phyloP scores from a whole-genome alignment of 805 yeast species.

The Grigorovia transvaalensis region DNA sequence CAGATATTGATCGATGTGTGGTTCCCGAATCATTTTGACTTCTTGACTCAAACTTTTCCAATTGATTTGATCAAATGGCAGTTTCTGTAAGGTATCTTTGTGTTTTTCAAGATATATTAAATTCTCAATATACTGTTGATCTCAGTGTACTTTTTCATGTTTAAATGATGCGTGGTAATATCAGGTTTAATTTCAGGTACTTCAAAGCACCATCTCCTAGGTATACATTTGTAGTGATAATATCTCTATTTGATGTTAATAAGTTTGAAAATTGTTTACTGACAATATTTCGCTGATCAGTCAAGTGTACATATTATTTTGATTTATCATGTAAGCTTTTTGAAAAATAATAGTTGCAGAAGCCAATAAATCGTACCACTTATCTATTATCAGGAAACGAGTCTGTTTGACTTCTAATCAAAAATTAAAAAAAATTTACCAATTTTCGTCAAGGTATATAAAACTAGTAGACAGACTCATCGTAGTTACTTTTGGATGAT shows the following conservation, averaged over 20 bases:
- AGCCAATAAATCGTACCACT: no score
- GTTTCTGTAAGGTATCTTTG: no score
- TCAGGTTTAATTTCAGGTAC: conserved; percentile 35
- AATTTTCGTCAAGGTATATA: no score
- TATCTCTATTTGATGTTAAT: no score
- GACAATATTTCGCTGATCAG: conserved; percentile 5
- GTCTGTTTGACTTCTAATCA: no score
- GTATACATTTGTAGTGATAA: conserved; percentile 78
- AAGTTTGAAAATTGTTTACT: no score
- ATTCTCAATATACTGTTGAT: conserved; percentile 29
- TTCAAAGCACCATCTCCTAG: conserved; percentile 51
- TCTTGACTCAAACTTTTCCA: conserved; percentile 1
- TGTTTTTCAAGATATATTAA: conserved; percentile 7
- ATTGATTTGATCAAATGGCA: conserved; percentile 1
- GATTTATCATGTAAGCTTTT: no score
- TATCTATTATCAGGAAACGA: no score
- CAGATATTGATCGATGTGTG: neutral
- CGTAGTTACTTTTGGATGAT: no score
- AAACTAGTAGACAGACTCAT: no score
- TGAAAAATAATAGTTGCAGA: no score
- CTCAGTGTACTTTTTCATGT: conserved; percentile 22
- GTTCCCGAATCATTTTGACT: neutral
- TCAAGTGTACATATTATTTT: conserved; percentile 9
- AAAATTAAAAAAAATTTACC: no score
- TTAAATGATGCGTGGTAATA: conserved; percentile 16